Percentiles rank a stretch among this genome's conserved stretches.
Conservation (phyloP, 192 early-diverging fungal genomes). For the Linnemannia schmuckeri region DNA sequence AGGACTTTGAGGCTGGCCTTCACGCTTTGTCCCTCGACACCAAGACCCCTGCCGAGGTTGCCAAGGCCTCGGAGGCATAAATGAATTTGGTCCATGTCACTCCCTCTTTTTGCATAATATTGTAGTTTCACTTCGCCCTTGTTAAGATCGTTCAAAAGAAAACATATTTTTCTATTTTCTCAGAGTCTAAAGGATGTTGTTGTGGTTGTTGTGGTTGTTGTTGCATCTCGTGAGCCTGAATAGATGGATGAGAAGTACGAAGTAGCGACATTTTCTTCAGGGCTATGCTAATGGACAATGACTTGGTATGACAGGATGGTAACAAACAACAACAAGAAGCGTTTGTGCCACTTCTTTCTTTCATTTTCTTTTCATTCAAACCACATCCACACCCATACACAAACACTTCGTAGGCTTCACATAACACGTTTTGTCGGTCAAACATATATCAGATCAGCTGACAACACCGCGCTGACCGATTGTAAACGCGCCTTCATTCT, state of each 20-base stretch:
- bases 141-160: background rate
- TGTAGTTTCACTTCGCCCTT: background rate
- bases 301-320: background rate
- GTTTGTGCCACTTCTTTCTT: background rate
- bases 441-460: no score
- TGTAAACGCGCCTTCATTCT: no score
- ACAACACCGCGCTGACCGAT: no score
- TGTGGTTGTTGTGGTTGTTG: no score
- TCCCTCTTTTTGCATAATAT: background rate
- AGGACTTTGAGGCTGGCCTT: constrained; percentile 80
- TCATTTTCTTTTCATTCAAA: background rate
- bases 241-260: background rate
- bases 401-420: background rate
- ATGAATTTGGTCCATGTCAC: background rate
- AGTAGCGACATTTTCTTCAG: background rate
- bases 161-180: background rate
- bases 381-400: background rate
- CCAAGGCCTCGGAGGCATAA: constrained; percentile 32
- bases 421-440: background rate
- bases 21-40: constrained; percentile 86
- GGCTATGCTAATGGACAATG: background rate
- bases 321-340: background rate
- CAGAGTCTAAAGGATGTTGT: background rate
- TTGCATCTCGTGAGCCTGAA: background rate
- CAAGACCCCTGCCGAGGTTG: constrained; percentile 77